Evolutionary conservation across 768 basidiomycete genomes (phyloP).

Genomic region (Pholiota conissans): DNA sequence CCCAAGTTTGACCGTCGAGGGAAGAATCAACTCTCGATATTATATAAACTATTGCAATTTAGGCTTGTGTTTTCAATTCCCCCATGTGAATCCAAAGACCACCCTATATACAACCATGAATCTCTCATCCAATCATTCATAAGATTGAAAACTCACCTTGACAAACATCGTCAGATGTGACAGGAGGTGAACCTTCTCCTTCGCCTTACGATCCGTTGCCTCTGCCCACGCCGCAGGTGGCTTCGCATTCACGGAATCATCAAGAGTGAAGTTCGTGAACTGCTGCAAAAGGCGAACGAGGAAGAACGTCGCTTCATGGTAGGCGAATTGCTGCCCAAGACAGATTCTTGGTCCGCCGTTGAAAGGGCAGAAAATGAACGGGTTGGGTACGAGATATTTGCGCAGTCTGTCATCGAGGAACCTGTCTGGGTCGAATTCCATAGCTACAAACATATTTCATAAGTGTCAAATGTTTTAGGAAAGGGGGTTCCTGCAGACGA

Average conservation of each 20-base stretch:
- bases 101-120: no score
- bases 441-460: constrained; percentile 25
- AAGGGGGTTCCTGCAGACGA: no score
- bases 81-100: no score
- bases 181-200: constrained; percentile 36
- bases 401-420: constrained; percentile 51
- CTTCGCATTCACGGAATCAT: constrained; percentile 33
- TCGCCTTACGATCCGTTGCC: constrained; percentile 33
- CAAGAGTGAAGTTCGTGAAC: constrained; percentile 41
- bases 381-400: constrained; percentile 46
- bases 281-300: constrained; percentile 51
- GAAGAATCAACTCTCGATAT: no score
- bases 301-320: constrained; percentile 57
- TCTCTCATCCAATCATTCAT: not conserved
- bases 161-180: constrained; percentile 46
- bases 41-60: no score
- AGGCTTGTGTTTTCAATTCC: no score
- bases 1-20: no score
- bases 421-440: constrained; percentile 53
- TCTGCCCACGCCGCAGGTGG: constrained; percentile 45
- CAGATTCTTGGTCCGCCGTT: constrained; percentile 39
- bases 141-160: constrained; percentile 17
- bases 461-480: no score
- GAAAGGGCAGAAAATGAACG: constrained; percentile 39
- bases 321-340: constrained; percentile 46